phyloP scores from a whole-genome alignment of 306 rosid species.

The Acacia crassicarpa region DNA sequence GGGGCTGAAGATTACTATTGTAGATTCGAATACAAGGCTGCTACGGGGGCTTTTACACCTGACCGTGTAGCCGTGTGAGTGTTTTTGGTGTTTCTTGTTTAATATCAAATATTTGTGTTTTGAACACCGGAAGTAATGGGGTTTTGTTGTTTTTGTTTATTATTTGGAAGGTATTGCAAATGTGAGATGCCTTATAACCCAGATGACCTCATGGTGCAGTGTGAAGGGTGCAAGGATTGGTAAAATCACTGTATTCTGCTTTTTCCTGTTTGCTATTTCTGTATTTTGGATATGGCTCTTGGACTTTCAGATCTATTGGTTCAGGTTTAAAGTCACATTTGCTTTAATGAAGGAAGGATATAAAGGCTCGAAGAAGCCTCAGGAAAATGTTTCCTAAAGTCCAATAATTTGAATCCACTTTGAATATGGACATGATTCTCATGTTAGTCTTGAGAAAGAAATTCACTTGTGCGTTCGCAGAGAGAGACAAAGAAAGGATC shows the following conservation, averaged over 20 bases:
- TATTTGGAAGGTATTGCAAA: conserved; percentile 68
- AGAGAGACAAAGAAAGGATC: background rate
- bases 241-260: conserved; percentile 35
- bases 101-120: background rate
- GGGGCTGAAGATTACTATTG: conserved; percentile 77
- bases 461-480: background rate
- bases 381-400: background rate
- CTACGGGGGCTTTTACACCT: conserved; percentile 69
- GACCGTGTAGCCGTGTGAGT: conserved; percentile 87
- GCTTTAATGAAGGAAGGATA: conserved; percentile 12
- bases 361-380: background rate
- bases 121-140: conserved; percentile 1
- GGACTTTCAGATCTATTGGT: background rate
- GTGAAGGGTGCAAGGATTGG: conserved; percentile 89
- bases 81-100: background rate
- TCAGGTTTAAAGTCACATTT: background rate
- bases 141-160: conserved; percentile 22
- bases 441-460: conserved; percentile 13
- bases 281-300: background rate
- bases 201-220: conserved; percentile 85
- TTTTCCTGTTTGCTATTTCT: background rate
- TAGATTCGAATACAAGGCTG: conserved; percentile 82
- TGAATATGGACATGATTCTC: background rate
- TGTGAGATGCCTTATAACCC: conserved; percentile 92
- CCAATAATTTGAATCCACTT: background rate